Base-by-base conservation (phyloP, 768 basidiomycete genomes). In the Gyrodon lividus region DNA sequence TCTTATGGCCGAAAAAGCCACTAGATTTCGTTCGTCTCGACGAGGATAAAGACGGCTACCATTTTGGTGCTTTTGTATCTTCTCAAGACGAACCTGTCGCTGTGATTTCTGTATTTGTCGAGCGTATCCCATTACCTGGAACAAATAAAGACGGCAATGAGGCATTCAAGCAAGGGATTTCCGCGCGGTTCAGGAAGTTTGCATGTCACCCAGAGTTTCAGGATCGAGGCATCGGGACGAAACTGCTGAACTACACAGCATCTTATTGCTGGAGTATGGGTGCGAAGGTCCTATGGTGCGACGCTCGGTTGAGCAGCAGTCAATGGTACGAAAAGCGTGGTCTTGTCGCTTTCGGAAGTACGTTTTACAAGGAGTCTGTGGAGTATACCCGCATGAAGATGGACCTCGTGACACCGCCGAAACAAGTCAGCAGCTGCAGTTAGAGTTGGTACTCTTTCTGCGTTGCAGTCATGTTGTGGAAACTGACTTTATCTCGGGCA, bases 141-240 rank as follows among this genome's bases (percentile, higher is more conserved):
- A 51, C 28, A 16, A 52, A 44, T 54, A 41, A 28, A 3, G 24
- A 51, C 46, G 24, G 12, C 43, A 19, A 50, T 45, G 40, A 40
- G 46, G 23, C 24, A 28, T 28, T 49, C 47, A 20, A 26, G 17
- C 28, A 46, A 45, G 22, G 23, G 43, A 50, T 48, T 47, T 45
- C 64, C 14, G 74, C 74, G 19, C 75, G 80, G 24, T 83, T 84
- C 68, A 72, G 81, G 54, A 85, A 84, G 60, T 86, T 85, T 60
- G 78, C 82, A 16, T 85, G 80, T 65, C 70, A 76, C 40, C 70
- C 73, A 28, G 55, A 63, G n/a, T 72, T 74, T 59, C 83, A 82
- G 66, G 72, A 77, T 19, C 73, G 59, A 54, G 82, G 82, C 22
- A 70, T 86, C 52, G 82, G 80, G 30, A 76, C 78, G 22, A 65